Conservation (phyloP, 192 early-diverging fungal species). For the Backusella morwellensis region DNA sequence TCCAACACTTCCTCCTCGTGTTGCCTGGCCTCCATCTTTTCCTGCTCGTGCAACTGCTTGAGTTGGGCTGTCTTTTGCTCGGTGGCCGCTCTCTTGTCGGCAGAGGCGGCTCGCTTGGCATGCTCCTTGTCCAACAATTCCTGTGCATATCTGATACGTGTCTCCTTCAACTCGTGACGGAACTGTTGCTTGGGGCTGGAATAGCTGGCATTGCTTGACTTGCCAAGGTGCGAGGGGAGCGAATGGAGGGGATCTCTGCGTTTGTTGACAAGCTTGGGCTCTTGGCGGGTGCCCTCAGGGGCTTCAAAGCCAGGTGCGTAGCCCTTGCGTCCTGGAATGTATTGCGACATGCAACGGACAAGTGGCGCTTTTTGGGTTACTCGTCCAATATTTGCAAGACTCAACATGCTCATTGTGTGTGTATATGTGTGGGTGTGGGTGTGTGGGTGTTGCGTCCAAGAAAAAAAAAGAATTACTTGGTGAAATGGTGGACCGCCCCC, state of each 20-base stretch:
- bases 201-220: not conserved
- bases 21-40: slow-evolving; percentile 6
- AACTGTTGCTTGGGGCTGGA: slow-evolving; percentile 17
- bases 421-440: no score
- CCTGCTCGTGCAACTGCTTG: slow-evolving; percentile 1
- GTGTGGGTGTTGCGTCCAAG: not conserved
- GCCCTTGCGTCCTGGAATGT: slow-evolving; percentile 23
- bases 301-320: slow-evolving; percentile 35
- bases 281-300: slow-evolving; percentile 24
- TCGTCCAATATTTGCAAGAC: not conserved
- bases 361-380: not conserved
- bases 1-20: slow-evolving; percentile 26
- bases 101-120: slow-evolving; percentile 13
- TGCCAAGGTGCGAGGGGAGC: slow-evolving; percentile 21
- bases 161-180: slow-evolving; percentile 24
- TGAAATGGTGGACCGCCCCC: not conserved
- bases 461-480: not conserved
- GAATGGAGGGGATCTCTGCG: slow-evolving; percentile 19
- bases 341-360: slow-evolving; percentile 8
- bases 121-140: slow-evolving; percentile 32
- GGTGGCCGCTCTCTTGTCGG: not conserved
- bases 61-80: not conserved
- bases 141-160: slow-evolving; percentile 29
- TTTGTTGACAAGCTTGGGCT: slow-evolving; percentile 5
- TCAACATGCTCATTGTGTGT: not conserved